Evolutionary conservation across 176 grass and related monocot genomes (phyloP).

Genomic region (Aegilops speltoides): DNA sequence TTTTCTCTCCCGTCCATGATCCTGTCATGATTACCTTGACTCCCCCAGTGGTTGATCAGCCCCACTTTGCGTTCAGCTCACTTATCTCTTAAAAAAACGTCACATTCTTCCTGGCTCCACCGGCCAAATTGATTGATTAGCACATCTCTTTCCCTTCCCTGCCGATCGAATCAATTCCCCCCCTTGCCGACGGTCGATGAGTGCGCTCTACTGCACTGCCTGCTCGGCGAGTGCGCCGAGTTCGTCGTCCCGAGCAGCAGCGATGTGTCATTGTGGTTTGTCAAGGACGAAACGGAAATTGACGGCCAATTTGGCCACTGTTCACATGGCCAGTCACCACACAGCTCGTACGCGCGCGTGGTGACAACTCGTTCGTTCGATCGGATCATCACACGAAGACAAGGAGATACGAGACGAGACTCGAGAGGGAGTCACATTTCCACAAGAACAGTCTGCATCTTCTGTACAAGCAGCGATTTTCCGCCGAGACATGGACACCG

Average conservation of each 20-base stretch:
- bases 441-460: background rate
- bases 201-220: background rate
- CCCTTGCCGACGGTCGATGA: background rate
- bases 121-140: too few relatives aligned
- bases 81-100: constrained; percentile 21
- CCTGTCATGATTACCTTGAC: constrained; percentile 7
- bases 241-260: background rate
- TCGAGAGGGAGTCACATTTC: background rate
- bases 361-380: background rate
- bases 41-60: constrained; percentile 40
- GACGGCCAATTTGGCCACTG: background rate
- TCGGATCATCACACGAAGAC: background rate
- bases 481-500: constrained; percentile 4
- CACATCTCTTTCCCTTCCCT: background rate
- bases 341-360: background rate
- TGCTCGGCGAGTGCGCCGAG: background rate
- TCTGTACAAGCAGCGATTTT: constrained; percentile 30
- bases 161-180: background rate
- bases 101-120: background rate
- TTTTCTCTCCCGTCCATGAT: constrained; percentile 10
- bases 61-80: constrained; percentile 34
- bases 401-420: background rate
- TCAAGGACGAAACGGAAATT: background rate
- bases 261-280: background rate
- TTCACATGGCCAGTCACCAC: background rate